A percentile compares a stretch with the other conserved stretches of the same genome.
These are phyloP conservation scores for Saccharomycopsis schoenii DNA, from an alignment of 805 yeast species.

Conservation along the genomic window DNA sequence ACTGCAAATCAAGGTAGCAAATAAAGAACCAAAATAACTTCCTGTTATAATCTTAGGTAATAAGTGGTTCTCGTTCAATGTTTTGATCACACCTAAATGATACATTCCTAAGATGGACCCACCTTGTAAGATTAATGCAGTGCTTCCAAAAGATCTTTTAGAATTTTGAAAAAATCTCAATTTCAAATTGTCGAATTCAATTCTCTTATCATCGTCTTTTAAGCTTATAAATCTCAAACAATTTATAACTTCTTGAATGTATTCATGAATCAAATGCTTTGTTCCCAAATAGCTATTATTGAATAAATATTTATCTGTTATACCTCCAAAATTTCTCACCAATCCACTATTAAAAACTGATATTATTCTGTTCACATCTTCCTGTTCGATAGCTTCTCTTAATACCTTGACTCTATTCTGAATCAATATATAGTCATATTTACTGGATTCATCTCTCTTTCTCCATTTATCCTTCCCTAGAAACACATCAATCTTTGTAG, in stretches of 20 bases:
- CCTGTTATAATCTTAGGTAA: constrained; percentile 86
- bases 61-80: constrained; percentile 62
- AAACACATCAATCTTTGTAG: constrained; percentile 38
- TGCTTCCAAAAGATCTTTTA: constrained; percentile 77
- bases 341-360: constrained; percentile 72
- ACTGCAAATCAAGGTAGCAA: constrained; percentile 74
- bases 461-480: constrained; percentile 60
- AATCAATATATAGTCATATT: constrained; percentile 63
- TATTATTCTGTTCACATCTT: constrained; percentile 49
- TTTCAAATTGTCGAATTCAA: constrained; percentile 37
- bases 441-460: constrained; percentile 36
- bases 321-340: constrained; percentile 85
- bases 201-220: constrained; percentile 19
- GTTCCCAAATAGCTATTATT: constrained; percentile 83
- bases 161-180: constrained; percentile 78
- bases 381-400: constrained; percentile 46
- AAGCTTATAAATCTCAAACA: constrained; percentile 54
- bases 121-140: constrained; percentile 87
- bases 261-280: constrained; percentile 78
- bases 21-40: constrained; percentile 87
- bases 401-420: constrained; percentile 60
- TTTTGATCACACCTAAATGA: constrained; percentile 86
- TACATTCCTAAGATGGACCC: constrained; percentile 92
- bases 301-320: constrained; percentile 68
- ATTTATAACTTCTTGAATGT: constrained; percentile 63